Percentiles rank a stretch among this genome's conserved stretches.
These are phyloP conservation scores for Ormosia emarginata DNA, from an alignment of 306 rosid species.

Conservation along the genomic window DNA sequence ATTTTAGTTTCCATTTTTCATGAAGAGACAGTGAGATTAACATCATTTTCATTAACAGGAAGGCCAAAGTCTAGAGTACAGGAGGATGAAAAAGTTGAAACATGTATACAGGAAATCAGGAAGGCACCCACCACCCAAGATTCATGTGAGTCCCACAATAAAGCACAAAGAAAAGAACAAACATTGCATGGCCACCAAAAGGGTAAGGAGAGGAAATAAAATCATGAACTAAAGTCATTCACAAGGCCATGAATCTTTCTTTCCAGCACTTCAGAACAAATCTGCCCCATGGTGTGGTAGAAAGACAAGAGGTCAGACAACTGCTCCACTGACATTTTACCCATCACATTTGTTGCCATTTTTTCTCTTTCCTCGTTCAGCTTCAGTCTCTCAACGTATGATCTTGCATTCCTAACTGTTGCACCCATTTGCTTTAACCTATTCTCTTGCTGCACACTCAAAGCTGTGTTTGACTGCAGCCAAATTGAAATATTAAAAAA, in stretches of 20 bases:
- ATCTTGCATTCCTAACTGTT: constrained; percentile 75
- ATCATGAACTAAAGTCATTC: constrained; percentile 22
- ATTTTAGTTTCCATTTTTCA: not conserved
- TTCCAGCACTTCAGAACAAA: constrained; percentile 67
- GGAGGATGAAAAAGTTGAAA: not conserved
- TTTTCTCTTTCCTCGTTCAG: constrained; percentile 59
- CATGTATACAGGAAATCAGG: not conserved
- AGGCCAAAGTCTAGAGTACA: not conserved
- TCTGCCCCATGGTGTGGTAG: constrained; percentile 73
- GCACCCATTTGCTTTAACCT: constrained; percentile 93
- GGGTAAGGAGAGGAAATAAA: not conserved
- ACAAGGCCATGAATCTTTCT: constrained; percentile 43
- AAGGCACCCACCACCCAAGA: not conserved
- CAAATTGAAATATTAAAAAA: not conserved
- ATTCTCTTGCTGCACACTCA: constrained; percentile 69
- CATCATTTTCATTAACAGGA: not conserved
- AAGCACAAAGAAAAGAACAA: not conserved
- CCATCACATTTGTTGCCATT: constrained; percentile 60
- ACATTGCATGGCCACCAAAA: not conserved
- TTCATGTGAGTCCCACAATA: constrained; percentile 27
- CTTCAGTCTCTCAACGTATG: constrained; percentile 58
- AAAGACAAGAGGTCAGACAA: constrained; percentile 75
- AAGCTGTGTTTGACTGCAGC: constrained; percentile 65
- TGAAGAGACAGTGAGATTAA: not conserved
- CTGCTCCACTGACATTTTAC: constrained; percentile 72